These are phyloP conservation scores for Globisporangium cystogenes DNA, from an alignment of 352 stramenopile species.

Conservation along the genomic window DNA sequence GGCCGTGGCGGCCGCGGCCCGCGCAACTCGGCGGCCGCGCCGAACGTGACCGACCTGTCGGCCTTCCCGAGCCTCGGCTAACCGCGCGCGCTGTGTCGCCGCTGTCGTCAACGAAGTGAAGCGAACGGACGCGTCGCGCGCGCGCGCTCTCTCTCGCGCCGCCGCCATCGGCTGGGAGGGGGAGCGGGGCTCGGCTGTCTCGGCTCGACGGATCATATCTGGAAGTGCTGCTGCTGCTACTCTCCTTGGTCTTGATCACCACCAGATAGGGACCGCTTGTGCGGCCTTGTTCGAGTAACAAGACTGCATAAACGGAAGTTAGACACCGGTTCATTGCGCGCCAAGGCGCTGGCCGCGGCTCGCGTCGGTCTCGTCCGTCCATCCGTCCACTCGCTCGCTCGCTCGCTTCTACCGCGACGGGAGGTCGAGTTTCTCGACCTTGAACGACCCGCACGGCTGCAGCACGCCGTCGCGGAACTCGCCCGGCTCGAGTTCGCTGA, in stretches of 20 bases:
- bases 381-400: background rate
- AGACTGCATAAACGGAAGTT: slow-evolving; percentile 48
- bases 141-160: background rate
- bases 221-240: slow-evolving; percentile 5
- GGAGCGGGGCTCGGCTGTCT: slow-evolving; percentile 3
- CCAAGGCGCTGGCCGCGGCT: too few relatives aligned
- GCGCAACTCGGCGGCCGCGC: slow-evolving; percentile 22
- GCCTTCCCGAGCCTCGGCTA: slow-evolving; percentile 85
- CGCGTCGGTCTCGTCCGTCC: background rate
- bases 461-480: slow-evolving; percentile 42
- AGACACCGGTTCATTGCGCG: slow-evolving; percentile 47
- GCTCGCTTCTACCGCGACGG: slow-evolving; percentile 16
- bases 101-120: slow-evolving; percentile 41
- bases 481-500: slow-evolving; percentile 20
- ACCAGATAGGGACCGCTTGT: slow-evolving; percentile 61
- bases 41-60: slow-evolving; percentile 79
- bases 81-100: slow-evolving; percentile 19
- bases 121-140: slow-evolving; percentile 29
- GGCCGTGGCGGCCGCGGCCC: slow-evolving; percentile 44
- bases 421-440: slow-evolving; percentile 29
- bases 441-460: slow-evolving; percentile 34
- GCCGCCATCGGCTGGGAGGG: too few relatives aligned
- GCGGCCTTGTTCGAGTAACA: slow-evolving; percentile 12
- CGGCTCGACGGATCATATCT: slow-evolving; percentile 6
- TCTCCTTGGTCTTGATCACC: slow-evolving; percentile 49